phyloP scores from a whole-genome alignment of 1,139 yeast genomes.

The Nakaseomyces bracarensis region DNA sequence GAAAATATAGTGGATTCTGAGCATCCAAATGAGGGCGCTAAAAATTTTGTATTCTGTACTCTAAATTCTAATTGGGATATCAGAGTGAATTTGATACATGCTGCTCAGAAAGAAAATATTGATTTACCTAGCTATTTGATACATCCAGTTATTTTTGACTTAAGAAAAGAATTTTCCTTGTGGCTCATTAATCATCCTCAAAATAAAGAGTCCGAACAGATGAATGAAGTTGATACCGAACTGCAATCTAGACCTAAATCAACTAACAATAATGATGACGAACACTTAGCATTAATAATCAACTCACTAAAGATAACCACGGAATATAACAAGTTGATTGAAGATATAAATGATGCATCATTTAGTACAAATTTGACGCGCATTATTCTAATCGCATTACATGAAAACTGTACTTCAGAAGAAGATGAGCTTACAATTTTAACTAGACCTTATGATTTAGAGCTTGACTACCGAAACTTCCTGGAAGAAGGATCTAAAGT shows the following conservation, averaged over 20 bases:
- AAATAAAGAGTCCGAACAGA: slow-evolving; percentile 22
- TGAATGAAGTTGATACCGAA: neutral
- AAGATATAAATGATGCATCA: neutral
- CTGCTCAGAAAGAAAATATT: slow-evolving; percentile 69
- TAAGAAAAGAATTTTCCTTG: slow-evolving; percentile 60
- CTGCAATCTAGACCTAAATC: neutral
- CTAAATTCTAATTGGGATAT: slow-evolving; percentile 57
- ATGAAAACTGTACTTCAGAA: slow-evolving; percentile 46
- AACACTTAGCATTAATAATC: neutral
- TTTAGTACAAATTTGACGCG: neutral
- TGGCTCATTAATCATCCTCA: slow-evolving; percentile 52
- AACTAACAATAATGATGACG: neutral
- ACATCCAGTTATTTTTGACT: slow-evolving; percentile 69
- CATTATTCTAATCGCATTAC: slow-evolving; percentile 35
- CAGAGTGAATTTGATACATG: slow-evolving; percentile 70
- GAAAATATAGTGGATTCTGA: slow-evolving; percentile 28
- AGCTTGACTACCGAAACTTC: slow-evolving; percentile 62
- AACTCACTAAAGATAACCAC: neutral
- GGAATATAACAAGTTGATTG: neutral
- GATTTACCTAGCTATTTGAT: slow-evolving; percentile 67
- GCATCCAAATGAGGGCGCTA: slow-evolving; percentile 32
- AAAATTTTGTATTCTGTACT: slow-evolving; percentile 56
- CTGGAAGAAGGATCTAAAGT: slow-evolving; percentile 67
- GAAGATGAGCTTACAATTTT: slow-evolving; percentile 50
- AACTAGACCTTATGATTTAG: slow-evolving; percentile 65